Base-by-base conservation (phyloP, 495 filamentous ascomycete species). In the Lineolata rhizophorae region DNA sequence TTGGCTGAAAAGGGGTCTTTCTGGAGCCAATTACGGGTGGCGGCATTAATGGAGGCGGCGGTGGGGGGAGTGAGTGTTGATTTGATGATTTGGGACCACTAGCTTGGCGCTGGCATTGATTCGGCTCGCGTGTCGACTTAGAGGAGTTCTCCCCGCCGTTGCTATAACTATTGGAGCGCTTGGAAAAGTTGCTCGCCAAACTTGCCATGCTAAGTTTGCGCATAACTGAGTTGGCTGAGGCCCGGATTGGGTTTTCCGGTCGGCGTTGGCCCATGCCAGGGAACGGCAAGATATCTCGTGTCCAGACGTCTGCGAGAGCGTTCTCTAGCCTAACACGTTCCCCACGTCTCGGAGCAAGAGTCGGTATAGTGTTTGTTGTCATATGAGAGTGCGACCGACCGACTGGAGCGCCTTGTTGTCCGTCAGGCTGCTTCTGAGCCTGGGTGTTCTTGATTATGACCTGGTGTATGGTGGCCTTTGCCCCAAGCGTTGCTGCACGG, bases 401-500 rank as follows among this genome's bases (percentile, higher is more conserved):
- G 33, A 82, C 65, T 55, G 51, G 6, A 64, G 45, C 9, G 50
- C 43, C n/a, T 52, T 43, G 18, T 55, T 43, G 20, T 27, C 47
- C 32, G 49, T 58, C 58, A 4, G 53, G 47, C 1, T 70, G 66
- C 36, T 75, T 72, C 16, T 69, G 61, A 13, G 65, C 69, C 45
- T 74, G 70, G 1, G 87, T 94, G 42, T 90, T 91, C 44, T 77
- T 83, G 45, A 97, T 82, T 22, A 92, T 76, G 25, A 94, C 72
- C 41, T 84, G 73, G 53, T 50, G 69, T 28, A 62, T 56, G 34
- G 64, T 59, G 10, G 61, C 64, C 44, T 60, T 72, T 18, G 62
- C 63, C 8, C 71, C 58, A 41, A 76, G 57, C 3, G 78, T 72
- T 9, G 71, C 65, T 15, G 77, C 65, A 24, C 78, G 65, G 40